Percentiles rank a stretch among this genome's conserved stretches.
These are phyloP conservation scores for Boletus pseudopeckii DNA, from an alignment of 768 basidiomycete genomes.

Conservation along the genomic window DNA sequence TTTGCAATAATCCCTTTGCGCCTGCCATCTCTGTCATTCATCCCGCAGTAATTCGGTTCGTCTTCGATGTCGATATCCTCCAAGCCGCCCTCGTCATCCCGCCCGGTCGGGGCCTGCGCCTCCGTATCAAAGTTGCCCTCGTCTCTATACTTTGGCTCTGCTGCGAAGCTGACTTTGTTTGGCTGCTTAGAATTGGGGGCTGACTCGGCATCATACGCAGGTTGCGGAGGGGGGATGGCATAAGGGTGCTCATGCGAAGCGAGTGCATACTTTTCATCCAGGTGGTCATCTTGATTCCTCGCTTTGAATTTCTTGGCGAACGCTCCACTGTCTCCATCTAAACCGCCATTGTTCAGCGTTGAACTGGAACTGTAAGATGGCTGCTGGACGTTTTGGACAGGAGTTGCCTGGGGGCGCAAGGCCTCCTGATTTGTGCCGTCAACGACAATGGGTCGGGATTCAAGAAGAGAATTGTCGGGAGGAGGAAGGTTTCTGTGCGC, in stretches of 20 bases:
- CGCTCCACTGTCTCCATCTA: constrained; percentile 19
- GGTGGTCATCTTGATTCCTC: constrained; percentile 19
- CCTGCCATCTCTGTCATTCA: constrained; percentile 25
- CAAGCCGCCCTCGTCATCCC: constrained; percentile 12
- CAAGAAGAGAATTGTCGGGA: background rate
- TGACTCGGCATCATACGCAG: constrained; percentile 34
- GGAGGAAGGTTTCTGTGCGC: background rate
- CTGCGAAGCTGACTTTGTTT: constrained; percentile 41
- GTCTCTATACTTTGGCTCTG: constrained; percentile 17
- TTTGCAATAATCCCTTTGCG: constrained; percentile 28
- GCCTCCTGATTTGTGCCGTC: background rate
- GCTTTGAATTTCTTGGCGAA: constrained; percentile 13
- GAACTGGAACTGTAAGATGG: constrained; percentile 37
- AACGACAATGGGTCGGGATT: background rate
- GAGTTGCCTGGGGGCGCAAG: constrained; percentile 13
- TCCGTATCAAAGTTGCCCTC: constrained; percentile 22
- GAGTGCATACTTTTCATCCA: constrained; percentile 43
- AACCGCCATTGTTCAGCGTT: constrained; percentile 33
- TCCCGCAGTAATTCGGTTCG: constrained; percentile 13
- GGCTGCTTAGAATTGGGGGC: constrained; percentile 9
- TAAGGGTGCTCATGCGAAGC: constrained; percentile 61
- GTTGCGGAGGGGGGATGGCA: constrained; percentile 53
- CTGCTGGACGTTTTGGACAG: constrained; percentile 22
- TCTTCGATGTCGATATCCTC: constrained; percentile 16
- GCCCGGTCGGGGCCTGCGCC: constrained; percentile 14